These are phyloP conservation scores for Magnaporthiopsis rhizophila DNA, from an alignment of 2,329 filamentous ascomycete genomes.

Conservation along the genomic window DNA sequence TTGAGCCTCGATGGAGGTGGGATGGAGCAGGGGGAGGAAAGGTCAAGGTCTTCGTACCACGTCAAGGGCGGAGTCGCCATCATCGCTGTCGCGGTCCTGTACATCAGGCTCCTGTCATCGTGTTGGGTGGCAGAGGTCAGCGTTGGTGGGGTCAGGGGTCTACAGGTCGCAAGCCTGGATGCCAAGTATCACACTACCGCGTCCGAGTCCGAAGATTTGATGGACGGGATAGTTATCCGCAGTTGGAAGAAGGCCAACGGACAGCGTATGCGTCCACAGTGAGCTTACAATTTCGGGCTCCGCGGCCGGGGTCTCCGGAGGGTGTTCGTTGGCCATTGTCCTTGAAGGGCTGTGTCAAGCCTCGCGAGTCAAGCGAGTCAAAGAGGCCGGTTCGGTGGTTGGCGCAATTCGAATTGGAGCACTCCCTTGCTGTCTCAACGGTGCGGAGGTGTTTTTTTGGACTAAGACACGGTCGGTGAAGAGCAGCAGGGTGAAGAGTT, in stretches of 20 bases:
- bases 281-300: not conserved
- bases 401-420: not conserved
- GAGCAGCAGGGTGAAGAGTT: not conserved
- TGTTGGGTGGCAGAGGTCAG: not conserved
- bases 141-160: not conserved
- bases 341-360: no score
- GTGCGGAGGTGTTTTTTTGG: no score
- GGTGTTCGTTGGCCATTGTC: not conserved
- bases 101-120: constrained; percentile 6
- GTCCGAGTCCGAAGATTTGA: no score
- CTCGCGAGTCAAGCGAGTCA: not conserved
- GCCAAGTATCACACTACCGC: no score
- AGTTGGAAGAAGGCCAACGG: not conserved
- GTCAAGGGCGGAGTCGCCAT: constrained; percentile 10
- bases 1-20: not conserved
- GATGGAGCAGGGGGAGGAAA: not conserved
- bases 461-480: not conserved
- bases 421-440: not conserved
- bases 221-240: no score
- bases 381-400: not conserved
- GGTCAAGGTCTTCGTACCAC: constrained; percentile 7
- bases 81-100: constrained; percentile 3
- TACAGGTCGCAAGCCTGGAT: not conserved
- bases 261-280: not conserved
- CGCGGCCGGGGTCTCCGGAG: not conserved